Evolutionary conservation across 495 filamentous ascomycete species (phyloP).

Genomic region (Aspergillus conjunctus): DNA sequence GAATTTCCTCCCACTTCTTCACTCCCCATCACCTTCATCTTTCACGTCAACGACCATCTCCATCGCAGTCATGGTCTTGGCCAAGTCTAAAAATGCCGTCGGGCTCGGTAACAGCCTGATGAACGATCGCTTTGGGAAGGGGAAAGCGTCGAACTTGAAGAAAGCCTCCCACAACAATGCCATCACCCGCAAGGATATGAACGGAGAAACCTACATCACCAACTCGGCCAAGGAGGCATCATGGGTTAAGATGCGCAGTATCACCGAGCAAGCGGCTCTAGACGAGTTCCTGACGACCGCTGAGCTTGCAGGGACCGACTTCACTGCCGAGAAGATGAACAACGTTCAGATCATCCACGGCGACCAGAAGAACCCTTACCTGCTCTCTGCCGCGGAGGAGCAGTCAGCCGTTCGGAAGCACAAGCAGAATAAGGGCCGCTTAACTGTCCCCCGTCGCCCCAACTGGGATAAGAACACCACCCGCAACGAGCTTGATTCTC

Average conservation of each 20-base stretch:
- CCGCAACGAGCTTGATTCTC: constrained; percentile 72
- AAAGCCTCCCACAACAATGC: constrained; percentile 65
- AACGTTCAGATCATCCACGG: constrained; percentile 98
- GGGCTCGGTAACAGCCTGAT: constrained; percentile 91
- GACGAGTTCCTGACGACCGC: constrained; percentile 86
- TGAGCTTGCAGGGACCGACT: constrained; percentile 95
- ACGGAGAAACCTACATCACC: constrained; percentile 52
- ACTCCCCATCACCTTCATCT: constrained; percentile 19
- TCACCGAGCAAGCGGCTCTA: constrained; percentile 94
- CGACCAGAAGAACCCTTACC: constrained; percentile 92
- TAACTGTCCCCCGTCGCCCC: constrained; percentile 91
- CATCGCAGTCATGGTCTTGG: constrained; percentile 72
- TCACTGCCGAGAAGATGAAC: constrained; percentile 98
- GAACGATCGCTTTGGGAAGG: constrained; percentile 91
- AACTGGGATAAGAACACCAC: constrained; percentile 86
- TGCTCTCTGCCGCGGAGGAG: constrained; percentile 88
- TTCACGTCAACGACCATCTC: constrained; percentile 11
- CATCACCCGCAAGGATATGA: constrained; percentile 45
- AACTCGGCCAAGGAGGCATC: constrained; percentile 50
- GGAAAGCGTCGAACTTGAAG: constrained; percentile 72
- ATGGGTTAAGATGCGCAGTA: constrained; percentile 88
- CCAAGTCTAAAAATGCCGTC: constrained; percentile 93
- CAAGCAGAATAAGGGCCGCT: constrained; percentile 66
- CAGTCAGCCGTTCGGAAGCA: constrained; percentile 76
- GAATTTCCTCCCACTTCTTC: constrained; percentile 22